These are phyloP conservation scores for Colletotrichum sp. DNA, from an alignment of 2,329 filamentous ascomycete genomes.

Conservation along the genomic window DNA sequence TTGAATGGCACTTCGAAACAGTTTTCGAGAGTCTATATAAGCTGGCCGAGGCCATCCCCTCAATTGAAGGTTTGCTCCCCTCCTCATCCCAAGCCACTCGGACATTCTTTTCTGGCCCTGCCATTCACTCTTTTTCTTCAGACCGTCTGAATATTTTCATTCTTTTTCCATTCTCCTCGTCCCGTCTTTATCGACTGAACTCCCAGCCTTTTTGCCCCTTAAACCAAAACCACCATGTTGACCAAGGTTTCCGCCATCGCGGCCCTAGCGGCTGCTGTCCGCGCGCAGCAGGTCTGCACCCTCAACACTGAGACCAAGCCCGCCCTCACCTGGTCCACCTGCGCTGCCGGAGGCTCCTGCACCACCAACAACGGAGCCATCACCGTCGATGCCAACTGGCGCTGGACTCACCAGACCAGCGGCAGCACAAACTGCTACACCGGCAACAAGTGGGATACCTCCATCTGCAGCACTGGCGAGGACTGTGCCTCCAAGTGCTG, in stretches of 20 bases:
- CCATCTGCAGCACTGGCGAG: slow-evolving; percentile 43
- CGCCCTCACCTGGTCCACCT: slow-evolving; percentile 56
- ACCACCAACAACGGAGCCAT: slow-evolving; percentile 52
- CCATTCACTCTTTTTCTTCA: not conserved
- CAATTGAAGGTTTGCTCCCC: not conserved
- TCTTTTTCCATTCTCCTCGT: not conserved
- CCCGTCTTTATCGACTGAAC: not conserved
- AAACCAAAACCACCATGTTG: slow-evolving; percentile 14
- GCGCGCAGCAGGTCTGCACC: slow-evolving; percentile 58
- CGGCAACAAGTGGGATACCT: slow-evolving; percentile 53
- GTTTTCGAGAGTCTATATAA: slow-evolving; percentile 15
- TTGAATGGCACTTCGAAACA: not conserved
- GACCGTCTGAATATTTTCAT: not conserved
- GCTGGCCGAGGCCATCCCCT: not conserved
- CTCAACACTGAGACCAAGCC: slow-evolving; percentile 57
- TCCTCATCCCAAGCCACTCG: not conserved
- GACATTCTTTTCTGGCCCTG: not conserved
- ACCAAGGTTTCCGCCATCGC: slow-evolving; percentile 41
- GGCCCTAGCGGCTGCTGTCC: slow-evolving; percentile 27
- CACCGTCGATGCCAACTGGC: slow-evolving; percentile 66
- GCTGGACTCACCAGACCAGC: slow-evolving; percentile 57
- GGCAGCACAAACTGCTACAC: slow-evolving; percentile 61
- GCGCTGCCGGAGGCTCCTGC: slow-evolving; percentile 56
- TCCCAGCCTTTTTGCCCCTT: not conserved
- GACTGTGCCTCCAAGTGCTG: slow-evolving; percentile 56